These are phyloP conservation scores for Thymus quinquecostatus DNA, from an alignment of 257 asterid genomes.

Conservation along the genomic window DNA sequence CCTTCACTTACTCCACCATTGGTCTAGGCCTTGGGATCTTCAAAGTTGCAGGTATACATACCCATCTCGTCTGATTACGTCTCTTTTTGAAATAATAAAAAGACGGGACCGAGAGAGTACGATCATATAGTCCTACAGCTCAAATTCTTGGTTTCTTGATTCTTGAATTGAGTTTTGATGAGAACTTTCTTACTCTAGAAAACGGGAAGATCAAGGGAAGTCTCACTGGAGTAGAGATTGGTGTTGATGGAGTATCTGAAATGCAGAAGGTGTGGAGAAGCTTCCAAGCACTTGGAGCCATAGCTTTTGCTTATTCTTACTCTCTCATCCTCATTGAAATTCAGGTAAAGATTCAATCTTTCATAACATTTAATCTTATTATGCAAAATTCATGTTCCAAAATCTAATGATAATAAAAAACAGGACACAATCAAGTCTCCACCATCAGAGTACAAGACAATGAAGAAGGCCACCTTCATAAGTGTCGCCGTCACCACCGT, in stretches of 20 bases:
- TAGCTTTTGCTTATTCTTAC: slow-evolving; percentile 85
- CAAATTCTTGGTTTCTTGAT: not conserved
- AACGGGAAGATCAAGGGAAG: slow-evolving; percentile 53
- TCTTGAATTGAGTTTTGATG: not conserved
- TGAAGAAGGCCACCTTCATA: slow-evolving; percentile 49
- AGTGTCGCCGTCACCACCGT: slow-evolving; percentile 50
- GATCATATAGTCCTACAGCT: not conserved
- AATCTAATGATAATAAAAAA: not conserved
- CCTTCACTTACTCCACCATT: slow-evolving; percentile 71
- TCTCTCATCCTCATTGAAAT: slow-evolving; percentile 78
- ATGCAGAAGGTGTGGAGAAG: slow-evolving; percentile 71
- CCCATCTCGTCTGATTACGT: too few relatives aligned
- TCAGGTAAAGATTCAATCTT: slow-evolving; percentile 48
- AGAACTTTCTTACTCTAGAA: slow-evolving; percentile 32
- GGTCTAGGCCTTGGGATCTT: slow-evolving; percentile 84
- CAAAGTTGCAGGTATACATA: slow-evolving; percentile 49
- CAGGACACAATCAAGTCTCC: slow-evolving; percentile 56
- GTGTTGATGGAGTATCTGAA: slow-evolving; percentile 56
- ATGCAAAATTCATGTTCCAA: not conserved
- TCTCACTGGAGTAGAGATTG: slow-evolving; percentile 67
- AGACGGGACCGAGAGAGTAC: too few relatives aligned
- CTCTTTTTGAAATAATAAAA: too few relatives aligned
- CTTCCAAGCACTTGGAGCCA: slow-evolving; percentile 81
- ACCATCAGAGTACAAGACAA: slow-evolving; percentile 53
- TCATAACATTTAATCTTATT: too few relatives aligned